phyloP scores from a whole-genome alignment of 768 basidiomycete genomes.

The Pulveroboletus sp. region DNA sequence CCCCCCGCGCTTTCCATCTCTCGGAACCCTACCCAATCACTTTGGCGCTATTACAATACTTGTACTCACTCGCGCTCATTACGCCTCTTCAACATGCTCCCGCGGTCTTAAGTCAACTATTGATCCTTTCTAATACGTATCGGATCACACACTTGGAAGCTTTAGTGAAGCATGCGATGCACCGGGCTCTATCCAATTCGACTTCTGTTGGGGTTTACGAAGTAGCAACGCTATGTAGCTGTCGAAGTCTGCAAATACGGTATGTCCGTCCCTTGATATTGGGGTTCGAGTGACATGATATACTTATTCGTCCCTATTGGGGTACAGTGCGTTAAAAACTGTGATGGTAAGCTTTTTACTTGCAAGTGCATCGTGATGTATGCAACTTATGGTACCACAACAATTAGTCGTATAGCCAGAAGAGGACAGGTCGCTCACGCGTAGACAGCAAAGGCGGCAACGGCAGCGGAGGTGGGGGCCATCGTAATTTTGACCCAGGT shows the following conservation, averaged over 20 bases:
- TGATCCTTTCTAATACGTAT: constrained; percentile 84
- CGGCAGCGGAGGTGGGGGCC: constrained; percentile 37
- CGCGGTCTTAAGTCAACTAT: constrained; percentile 81
- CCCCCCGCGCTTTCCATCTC: constrained; percentile 73
- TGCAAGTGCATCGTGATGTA: neutral
- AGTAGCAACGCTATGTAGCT: constrained; percentile 88
- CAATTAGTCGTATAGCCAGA: constrained; percentile 73
- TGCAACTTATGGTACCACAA: constrained; percentile 12
- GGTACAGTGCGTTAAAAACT: constrained; percentile 67
- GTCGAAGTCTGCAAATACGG: constrained; percentile 87
- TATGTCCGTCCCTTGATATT: constrained; percentile 34
- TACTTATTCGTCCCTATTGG: constrained; percentile 7
- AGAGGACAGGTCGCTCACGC: constrained; percentile 54
- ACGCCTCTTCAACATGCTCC: constrained; percentile 92
- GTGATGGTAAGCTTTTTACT: constrained; percentile 61
- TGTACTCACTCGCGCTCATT: constrained; percentile 82
- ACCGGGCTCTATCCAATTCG: constrained; percentile 77
- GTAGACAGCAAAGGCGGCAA: constrained; percentile 40
- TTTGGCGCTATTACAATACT: constrained; percentile 88
- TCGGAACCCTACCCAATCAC: constrained; percentile 90
- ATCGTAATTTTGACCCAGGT: constrained; percentile 34
- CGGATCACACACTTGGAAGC: constrained; percentile 68
- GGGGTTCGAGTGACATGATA: constrained; percentile 12
- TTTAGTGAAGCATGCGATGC: constrained; percentile 93
- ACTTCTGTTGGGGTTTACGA: constrained; percentile 93